Evolutionary conservation across 257 asterid species (phyloP), one percentile per base, ranked within the genome.

Genomic region (Jacaranda copaia): DNA sequence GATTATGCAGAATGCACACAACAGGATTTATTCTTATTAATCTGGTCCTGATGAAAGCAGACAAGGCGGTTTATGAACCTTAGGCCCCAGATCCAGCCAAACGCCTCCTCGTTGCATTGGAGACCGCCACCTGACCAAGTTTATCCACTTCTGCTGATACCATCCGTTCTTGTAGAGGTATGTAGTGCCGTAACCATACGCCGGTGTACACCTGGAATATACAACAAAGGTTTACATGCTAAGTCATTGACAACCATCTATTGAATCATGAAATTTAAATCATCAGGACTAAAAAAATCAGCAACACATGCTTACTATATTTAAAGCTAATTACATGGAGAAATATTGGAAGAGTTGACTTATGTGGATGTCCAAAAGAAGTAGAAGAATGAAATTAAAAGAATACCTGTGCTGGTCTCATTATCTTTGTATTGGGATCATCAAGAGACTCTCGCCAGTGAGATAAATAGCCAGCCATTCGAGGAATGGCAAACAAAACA

Each of bases 401-500:
- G 58, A 77, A 45, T 65, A 92, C 99, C 96, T 94, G 97, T 43
- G 97, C 97, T 42, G 99, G 99, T 82, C 99, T 88, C 97, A 94
- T 94, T 67, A 94, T 94, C 90, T 94, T 94, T 43, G 99, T 94
- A 70, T 92, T 94, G 9, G 96, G 94, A 78, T 92, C 97, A 82
- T 91, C 99, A 56, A 94, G 86, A 52, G 99, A 94, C 80, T 94
- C 99, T 10, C 93, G 87, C 99, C 99, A 94, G 84, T 94, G 99
- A 80, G 99, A 91, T 78, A 94, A 84, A 81, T 94, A 94, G 53
- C 99, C 99, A 61, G 99, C 99, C 99, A 94, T 94, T 38, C 99
- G 91, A 56, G 99, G 99, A 80, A 91, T 86, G 39, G 99, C 99
- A 82, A 94, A 92, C 81, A 94, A 64, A 77, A 94, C 97, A 11